phyloP scores from a whole-genome alignment of 163 green algal genomes.

The Picocystis sp. region DNA sequence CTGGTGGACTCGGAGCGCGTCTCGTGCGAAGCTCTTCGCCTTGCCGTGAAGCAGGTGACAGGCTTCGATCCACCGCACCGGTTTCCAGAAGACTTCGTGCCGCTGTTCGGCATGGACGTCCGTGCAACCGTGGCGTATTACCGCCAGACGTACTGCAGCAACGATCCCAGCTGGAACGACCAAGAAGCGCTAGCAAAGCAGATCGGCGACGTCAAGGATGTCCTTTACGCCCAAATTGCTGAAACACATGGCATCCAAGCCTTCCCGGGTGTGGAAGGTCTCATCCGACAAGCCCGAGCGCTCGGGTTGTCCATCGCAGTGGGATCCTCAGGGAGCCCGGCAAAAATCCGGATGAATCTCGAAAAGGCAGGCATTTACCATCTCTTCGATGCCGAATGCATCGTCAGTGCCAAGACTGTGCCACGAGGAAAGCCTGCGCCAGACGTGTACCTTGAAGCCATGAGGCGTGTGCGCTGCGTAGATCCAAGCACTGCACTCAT shows the following conservation, averaged over 20 bases:
- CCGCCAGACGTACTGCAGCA: constrained; percentile 8
- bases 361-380: constrained; percentile 16
- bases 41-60: constrained; percentile 30
- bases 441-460: constrained; percentile 50
- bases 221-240: constrained; percentile 38
- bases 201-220: constrained; percentile 36
- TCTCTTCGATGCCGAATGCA: constrained; percentile 13
- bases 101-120: constrained; percentile 66
- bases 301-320: constrained; percentile 18
- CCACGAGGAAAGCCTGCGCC: constrained; percentile 40
- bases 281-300: constrained; percentile 25
- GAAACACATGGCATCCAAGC: constrained; percentile 25
- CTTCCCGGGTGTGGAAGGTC: constrained; percentile 21
- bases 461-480: constrained; percentile 26
- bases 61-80: constrained; percentile 45
- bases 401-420: constrained; percentile 36
- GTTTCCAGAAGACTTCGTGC: constrained; percentile 41
- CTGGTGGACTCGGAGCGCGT: constrained; percentile 47
- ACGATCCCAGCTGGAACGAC: constrained; percentile 2
- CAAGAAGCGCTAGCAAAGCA: constrained; percentile 8
- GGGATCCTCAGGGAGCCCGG: constrained; percentile 22
- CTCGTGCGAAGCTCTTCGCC: constrained; percentile 44
- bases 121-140: constrained; percentile 42
- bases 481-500: constrained; percentile 21
- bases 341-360: constrained; percentile 37